These are phyloP conservation scores for Zea luxurians DNA, from an alignment of 176 grass and related monocot genomes.

Conservation along the genomic window DNA sequence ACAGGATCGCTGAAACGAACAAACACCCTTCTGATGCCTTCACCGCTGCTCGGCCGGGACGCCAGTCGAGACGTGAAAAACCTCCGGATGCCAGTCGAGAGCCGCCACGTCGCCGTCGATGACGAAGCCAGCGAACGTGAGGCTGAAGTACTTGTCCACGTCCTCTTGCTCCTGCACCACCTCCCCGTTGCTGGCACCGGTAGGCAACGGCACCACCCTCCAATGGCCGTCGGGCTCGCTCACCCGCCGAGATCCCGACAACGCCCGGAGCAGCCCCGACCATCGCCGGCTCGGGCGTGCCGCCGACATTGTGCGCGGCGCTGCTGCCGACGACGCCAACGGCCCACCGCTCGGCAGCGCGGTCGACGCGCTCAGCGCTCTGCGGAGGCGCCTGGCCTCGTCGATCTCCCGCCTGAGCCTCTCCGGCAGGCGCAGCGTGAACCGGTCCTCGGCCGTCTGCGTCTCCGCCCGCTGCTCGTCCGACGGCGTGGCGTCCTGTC, in stretches of 20 bases:
- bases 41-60: conserved; percentile 26
- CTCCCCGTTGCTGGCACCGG: background rate
- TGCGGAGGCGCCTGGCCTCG: conserved; percentile 46
- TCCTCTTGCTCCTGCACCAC: conserved; percentile 26
- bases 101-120: conserved; percentile 67
- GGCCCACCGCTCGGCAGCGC: conserved; percentile 22
- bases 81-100: conserved; percentile 70
- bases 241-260: conserved; percentile 15
- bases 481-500: background rate
- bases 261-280: conserved; percentile 41
- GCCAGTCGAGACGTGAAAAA: conserved; percentile 52
- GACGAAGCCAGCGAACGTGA: conserved; percentile 69
- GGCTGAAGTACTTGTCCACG: conserved; percentile 50
- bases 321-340: conserved; percentile 13
- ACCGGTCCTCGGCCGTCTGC: conserved; percentile 59
- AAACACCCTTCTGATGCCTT: background rate
- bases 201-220: conserved; percentile 28
- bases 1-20: background rate
- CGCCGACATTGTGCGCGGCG: conserved; percentile 61
- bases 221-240: conserved; percentile 33
- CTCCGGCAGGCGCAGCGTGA: conserved; percentile 66
- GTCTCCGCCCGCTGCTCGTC: too few relatives aligned
- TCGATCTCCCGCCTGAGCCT: conserved; percentile 56
- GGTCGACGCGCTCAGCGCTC: conserved; percentile 49
- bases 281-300: conserved; percentile 38